Evolutionary conservation across 73 alveolate species (phyloP).

Genomic region (Stentor coeruleus): DNA sequence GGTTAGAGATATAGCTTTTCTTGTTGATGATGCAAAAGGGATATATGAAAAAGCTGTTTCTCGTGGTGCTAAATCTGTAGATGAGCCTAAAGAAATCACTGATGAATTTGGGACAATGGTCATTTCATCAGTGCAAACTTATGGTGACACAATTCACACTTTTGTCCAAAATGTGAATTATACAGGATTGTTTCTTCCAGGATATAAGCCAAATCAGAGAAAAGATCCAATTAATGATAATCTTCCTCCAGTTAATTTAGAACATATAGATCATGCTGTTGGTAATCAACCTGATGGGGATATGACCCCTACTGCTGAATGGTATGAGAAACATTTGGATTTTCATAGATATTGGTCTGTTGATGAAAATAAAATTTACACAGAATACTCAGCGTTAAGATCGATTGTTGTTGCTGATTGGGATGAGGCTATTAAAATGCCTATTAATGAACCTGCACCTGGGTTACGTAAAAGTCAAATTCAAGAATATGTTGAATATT

Average conservation of each 20-base stretch:
- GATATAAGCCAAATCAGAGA: slow-evolving; percentile 51
- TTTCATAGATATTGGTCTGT: slow-evolving; percentile 90
- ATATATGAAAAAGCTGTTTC: slow-evolving; percentile 73
- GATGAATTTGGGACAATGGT: slow-evolving; percentile 76
- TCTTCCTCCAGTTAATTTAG: slow-evolving; percentile 44
- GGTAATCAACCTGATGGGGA: slow-evolving; percentile 84
- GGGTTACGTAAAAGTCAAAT: slow-evolving; percentile 81
- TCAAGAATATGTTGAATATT: slow-evolving; percentile 85
- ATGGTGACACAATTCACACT: slow-evolving; percentile 84
- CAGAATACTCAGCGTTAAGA: slow-evolving; percentile 77
- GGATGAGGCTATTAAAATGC: slow-evolving; percentile 84
- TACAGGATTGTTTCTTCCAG: slow-evolving; percentile 86
- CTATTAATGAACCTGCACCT: slow-evolving; percentile 86
- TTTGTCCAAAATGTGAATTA: slow-evolving; percentile 75
- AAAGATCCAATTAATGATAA: slow-evolving; percentile 59
- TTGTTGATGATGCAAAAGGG: slow-evolving; percentile 73
- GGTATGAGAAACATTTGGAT: slow-evolving; percentile 87
- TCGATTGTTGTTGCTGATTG: slow-evolving; percentile 82
- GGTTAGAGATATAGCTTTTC: slow-evolving; percentile 81
- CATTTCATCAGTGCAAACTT: slow-evolving; percentile 74
- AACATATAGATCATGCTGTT: slow-evolving; percentile 70
- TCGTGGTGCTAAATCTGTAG: slow-evolving; percentile 72
- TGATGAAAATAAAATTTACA: slow-evolving; percentile 80
- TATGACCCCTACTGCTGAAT: slow-evolving; percentile 72
- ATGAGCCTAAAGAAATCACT: slow-evolving; percentile 64